These are phyloP conservation scores for Geranium rotundifolium DNA, from an alignment of 345 rosid genomes.

Conservation along the genomic window DNA sequence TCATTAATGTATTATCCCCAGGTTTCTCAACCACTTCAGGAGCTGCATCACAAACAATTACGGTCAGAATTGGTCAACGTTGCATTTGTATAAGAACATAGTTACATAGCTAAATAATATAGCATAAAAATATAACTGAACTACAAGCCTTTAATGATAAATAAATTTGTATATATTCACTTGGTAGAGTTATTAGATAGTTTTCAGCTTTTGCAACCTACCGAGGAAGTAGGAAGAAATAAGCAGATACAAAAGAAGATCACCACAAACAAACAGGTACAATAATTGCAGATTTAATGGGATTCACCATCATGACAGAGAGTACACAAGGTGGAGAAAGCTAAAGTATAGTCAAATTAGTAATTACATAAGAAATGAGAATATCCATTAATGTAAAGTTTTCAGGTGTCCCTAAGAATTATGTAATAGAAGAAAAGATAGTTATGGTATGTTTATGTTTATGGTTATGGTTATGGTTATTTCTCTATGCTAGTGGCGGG, in stretches of 20 bases:
- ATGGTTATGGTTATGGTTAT: too few species aligned
- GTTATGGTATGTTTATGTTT: not conserved
- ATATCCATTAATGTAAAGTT: not conserved
- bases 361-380: not conserved
- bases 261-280: not conserved
- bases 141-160: too few species aligned
- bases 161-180: not conserved
- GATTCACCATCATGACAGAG: not conserved
- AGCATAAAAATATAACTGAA: too few species aligned
- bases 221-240: too few species aligned
- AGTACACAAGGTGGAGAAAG: not conserved
- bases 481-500: not conserved
- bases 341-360: not conserved
- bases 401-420: not conserved
- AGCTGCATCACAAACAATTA: constrained; percentile 30
- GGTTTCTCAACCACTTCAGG: constrained; percentile 94
- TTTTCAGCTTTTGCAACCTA: too few species aligned
- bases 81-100: constrained; percentile 4
- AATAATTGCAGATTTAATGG: not conserved
- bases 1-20: constrained; percentile 60
- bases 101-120: not conserved
- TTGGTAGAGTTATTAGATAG: too few species aligned
- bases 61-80: constrained; percentile 8
- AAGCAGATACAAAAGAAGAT: too few species aligned
- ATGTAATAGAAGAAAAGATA: not conserved